These are phyloP conservation scores for Flueggea neowawraea DNA, from an alignment of 441 rosid species.

Conservation along the genomic window DNA sequence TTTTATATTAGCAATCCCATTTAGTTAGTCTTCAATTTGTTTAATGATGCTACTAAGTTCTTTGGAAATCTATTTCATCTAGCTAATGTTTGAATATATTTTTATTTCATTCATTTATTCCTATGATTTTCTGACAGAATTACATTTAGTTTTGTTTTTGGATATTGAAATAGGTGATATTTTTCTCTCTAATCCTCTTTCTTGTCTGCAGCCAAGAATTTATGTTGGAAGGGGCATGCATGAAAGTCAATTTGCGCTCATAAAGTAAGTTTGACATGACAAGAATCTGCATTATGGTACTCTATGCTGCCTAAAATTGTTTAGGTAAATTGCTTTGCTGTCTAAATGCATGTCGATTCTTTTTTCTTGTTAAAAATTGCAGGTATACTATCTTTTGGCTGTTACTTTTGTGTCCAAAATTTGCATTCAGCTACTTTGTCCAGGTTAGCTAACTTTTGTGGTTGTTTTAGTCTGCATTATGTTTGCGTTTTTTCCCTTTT, in stretches of 20 bases:
- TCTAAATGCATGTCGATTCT: background rate
- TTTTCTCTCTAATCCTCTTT: background rate
- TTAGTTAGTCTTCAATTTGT: too few relatives aligned
- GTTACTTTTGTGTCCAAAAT: slow-evolving; percentile 67
- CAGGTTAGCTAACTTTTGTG: slow-evolving; percentile 51
- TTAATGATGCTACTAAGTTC: background rate
- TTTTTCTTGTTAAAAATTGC: slow-evolving; percentile 17
- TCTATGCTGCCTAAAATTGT: background rate
- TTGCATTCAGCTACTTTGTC: slow-evolving; percentile 75
- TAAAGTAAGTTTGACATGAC: slow-evolving; percentile 62
- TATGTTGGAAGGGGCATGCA: slow-evolving; percentile 99
- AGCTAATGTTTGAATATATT: background rate
- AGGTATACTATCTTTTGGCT: slow-evolving; percentile 95
- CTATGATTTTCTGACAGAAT: too few relatives aligned
- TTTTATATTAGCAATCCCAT: too few relatives aligned
- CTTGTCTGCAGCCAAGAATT: slow-evolving; percentile 79
- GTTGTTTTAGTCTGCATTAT: background rate
- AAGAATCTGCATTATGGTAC: background rate
- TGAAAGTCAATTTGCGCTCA: slow-evolving; percentile 92
- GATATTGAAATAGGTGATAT: background rate
- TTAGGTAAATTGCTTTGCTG: slow-evolving; percentile 10
- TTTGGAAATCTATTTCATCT: background rate
- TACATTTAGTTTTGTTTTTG: too few relatives aligned
- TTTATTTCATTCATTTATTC: too few relatives aligned
- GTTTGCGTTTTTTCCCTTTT: slow-evolving; percentile 6